Evolutionary conservation across 106 monocot species (phyloP), one percentile per base, ranked within the genome.

Genomic region (Vanilla planifolia): DNA sequence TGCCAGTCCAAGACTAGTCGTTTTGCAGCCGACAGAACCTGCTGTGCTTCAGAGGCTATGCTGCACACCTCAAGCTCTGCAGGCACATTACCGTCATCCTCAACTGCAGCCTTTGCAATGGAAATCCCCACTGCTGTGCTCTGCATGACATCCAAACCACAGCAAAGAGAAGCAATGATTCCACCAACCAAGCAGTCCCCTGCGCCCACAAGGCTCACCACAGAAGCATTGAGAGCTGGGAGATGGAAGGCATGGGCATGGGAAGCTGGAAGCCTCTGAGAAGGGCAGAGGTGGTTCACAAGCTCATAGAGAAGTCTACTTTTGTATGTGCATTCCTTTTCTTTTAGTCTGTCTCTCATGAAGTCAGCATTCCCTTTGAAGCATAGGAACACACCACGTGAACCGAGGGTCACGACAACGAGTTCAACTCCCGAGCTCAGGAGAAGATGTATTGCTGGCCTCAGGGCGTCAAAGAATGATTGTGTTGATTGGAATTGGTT

Each of bases 161-260:
- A 58, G 48, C 75, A 79, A 29, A 85, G 51, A 0, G 89, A 87
- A 39, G 85, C 73, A 69, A 89, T 62, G 5, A 79, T 69, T 58
- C 93, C 89, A 43, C 72, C 93, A 72, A 93, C 93, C 33, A 93
- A 82, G 57, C 93, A 89, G 62, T 93, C 89, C 15, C 89, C 93
- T 37, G 89, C 93, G 47, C 93, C 85, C 33, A 74, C 73, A 19
- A 93, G 55, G 61, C 75, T 89, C 48, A 75, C 70, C 14, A 82
- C 93, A 24, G 82, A 75, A 48, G 85, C 80, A 48, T 64, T 43
- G 48, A 82, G 71, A 61, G 89, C 79, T 51, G 88, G 82, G 53
- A 89, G 64, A 80, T 93, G 89, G 32, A 81, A 77, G 36, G 57
- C 74, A 53, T 45, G 55, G 61, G n/a, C 26, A 7, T n/a, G 43